Evolutionary conservation across 495 filamentous ascomycete species (phyloP), one percentile per base, ranked within the genome.

Genomic region (Penicillium riverlandense): DNA sequence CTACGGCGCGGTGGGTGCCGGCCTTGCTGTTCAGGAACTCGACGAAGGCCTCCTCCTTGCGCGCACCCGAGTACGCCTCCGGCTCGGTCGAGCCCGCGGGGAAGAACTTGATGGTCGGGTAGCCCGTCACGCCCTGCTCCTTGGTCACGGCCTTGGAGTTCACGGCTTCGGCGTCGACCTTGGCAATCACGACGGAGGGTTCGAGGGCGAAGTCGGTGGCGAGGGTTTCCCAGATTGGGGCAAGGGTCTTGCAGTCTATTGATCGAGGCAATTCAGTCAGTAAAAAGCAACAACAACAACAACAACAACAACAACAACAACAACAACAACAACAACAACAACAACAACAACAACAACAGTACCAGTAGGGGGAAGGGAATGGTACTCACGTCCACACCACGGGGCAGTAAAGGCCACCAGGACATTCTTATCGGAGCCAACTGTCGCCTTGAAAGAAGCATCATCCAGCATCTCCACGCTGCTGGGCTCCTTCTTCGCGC

Each of bases 91-190:
- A 86, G 55, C 91, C 91, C 67, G 83, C 85, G 58, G 90, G 84
- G 77, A 97, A 97, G 79, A 85, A 98, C 75, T 94, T 95, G 75
- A 98, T 92, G 47, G 92, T 98, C 28, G 92, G 92, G 78, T 90
- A 98, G 27, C 83, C 85, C 40, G 73, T 77, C 38, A 98, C 78
- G 47, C 82, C 86, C 53, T 90, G 86, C 43, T 82, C 85, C 52
- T 79, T 63, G 32, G 90, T 86, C 12, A 81, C 80, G 35, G 79
- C 77, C 65, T 89, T 90, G 59, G 84, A 71, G 65, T 87, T 88
- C 49, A 86, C 83, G 6, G 86, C 83, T 65, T 96, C 90, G 57
- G 87, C 88, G 58, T 97, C 90, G 42, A 98, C 85, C 73, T 98
- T 96, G 58, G 88, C 92, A 54, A 98, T 83, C 11, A 95, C 61